Evolutionary conservation across 352 stramenopile genomes (phyloP).

Genomic region (Pythium aristosporum): DNA sequence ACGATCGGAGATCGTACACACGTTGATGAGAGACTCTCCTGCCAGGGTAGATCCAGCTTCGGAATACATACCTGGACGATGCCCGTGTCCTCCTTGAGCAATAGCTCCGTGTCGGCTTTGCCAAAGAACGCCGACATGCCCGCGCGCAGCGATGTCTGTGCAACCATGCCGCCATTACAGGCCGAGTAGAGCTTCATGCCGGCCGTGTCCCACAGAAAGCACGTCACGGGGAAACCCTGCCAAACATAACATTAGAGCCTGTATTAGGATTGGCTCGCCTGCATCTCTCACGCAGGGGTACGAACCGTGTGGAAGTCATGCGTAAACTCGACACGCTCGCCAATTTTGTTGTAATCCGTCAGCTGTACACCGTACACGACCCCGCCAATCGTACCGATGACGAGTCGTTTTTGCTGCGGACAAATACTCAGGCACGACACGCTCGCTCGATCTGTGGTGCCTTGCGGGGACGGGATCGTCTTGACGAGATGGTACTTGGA

Average conservation of each 20-base stretch:
- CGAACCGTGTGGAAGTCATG: constrained; percentile 78
- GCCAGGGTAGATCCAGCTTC: neutral
- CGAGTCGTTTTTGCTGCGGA: constrained; percentile 74
- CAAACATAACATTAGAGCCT: neutral
- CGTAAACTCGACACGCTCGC: constrained; percentile 86
- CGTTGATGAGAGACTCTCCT: neutral
- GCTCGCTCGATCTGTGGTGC: constrained; percentile 58
- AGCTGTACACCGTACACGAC: constrained; percentile 82
- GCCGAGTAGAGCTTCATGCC: constrained; percentile 77
- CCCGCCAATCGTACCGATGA: constrained; percentile 75
- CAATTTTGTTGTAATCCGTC: constrained; percentile 85
- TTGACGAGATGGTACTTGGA: constrained; percentile 87
- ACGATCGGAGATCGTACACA: neutral
- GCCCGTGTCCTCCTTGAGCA: constrained; percentile 84
- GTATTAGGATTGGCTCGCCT: neutral
- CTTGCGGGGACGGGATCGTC: constrained; percentile 73
- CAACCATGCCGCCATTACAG: constrained; percentile 76
- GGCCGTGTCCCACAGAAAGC: constrained; percentile 76
- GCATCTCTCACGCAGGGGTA: neutral
- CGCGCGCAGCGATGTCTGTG: constrained; percentile 70
- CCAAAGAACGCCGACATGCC: constrained; percentile 86
- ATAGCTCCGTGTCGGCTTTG: constrained; percentile 73
- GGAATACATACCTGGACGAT: constrained; percentile 63
- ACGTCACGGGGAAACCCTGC: constrained; percentile 75
- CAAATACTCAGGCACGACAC: constrained; percentile 81